These are phyloP conservation scores for Hawksworthiomyces lignivorus DNA, from an alignment of 2,329 filamentous ascomycete species.

Conservation along the genomic window DNA sequence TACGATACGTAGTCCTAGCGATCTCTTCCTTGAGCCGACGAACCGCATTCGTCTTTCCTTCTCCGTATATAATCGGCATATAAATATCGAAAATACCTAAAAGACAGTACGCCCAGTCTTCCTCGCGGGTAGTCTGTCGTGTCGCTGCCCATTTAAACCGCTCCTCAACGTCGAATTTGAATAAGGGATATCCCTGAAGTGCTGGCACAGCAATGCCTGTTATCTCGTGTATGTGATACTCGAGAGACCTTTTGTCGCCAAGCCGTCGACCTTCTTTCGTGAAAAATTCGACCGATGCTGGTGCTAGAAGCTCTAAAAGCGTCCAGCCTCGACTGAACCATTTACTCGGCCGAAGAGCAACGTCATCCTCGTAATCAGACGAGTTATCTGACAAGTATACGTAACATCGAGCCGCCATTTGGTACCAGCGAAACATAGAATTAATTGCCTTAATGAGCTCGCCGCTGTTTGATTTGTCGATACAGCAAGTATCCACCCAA, in stretches of 20 bases:
- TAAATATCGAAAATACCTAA: conserved; percentile 15
- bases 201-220: conserved; percentile 16
- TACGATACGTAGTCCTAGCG: background rate
- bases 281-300: conserved; percentile 21
- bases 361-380: no score
- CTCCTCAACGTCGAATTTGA: conserved; percentile 17
- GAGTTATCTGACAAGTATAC: conserved; percentile 9
- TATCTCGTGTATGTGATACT: conserved; percentile 16
- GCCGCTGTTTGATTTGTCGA: conserved; percentile 7
- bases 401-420: conserved; percentile 2
- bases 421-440: conserved; percentile 14
- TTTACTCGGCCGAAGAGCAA: background rate
- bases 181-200: conserved; percentile 14
- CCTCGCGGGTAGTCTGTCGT: conserved; percentile 11
- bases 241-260: conserved; percentile 19
- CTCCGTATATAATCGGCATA: conserved; percentile 16
- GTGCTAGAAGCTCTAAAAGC: conserved; percentile 19
- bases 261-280: conserved; percentile 14
- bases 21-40: conserved; percentile 12
- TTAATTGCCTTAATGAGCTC: conserved; percentile 10
- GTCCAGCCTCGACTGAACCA: conserved; percentile 16
- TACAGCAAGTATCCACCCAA: conserved; percentile 15
- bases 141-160: conserved; percentile 15
- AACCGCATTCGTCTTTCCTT: conserved; percentile 6
- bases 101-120: conserved; percentile 16